Evolutionary conservation across 164 flowering plant genomes (phyloP).

Genomic region (Chimonanthus praecox): DNA sequence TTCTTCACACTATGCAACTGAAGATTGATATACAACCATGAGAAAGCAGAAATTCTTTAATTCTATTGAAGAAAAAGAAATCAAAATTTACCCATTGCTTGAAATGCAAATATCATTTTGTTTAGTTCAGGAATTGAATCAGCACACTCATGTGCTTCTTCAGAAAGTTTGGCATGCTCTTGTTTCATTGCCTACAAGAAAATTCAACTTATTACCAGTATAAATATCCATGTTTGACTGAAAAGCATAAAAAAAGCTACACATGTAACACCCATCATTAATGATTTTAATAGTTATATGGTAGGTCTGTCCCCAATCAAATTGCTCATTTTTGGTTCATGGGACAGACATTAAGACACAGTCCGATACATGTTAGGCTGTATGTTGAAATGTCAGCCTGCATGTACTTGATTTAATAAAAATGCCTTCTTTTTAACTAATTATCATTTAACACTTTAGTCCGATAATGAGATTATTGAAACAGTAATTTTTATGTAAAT

Average conservation of each 20-base stretch:
- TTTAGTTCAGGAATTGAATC: constrained; percentile 74
- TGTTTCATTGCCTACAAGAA: constrained; percentile 47
- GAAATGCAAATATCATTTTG: constrained; percentile 71
- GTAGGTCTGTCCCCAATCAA: too few species aligned
- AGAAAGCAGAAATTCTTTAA: neutral
- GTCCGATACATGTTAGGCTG: neutral
- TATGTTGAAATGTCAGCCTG: neutral
- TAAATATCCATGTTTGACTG: neutral
- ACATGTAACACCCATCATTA: neutral
- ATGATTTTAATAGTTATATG: neutral
- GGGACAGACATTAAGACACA: neutral
- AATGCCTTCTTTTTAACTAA: neutral
- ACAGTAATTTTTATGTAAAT: too few species aligned
- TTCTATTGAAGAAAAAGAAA: neutral
- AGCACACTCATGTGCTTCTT: constrained; percentile 76
- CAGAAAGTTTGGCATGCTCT: constrained; percentile 56
- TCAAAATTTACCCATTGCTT: constrained; percentile 52
- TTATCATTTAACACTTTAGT: neutral
- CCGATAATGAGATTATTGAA: neutral
- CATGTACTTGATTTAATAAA: neutral
- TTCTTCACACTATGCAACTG: constrained; percentile 84
- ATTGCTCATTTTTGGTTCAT: too few species aligned
- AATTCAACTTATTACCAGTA: neutral
- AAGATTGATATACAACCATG: constrained; percentile 11
- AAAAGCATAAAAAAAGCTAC: neutral